phyloP scores from a whole-genome alignment of 2,329 filamentous ascomycete genomes.

The Pseudodiploospora longispora region DNA sequence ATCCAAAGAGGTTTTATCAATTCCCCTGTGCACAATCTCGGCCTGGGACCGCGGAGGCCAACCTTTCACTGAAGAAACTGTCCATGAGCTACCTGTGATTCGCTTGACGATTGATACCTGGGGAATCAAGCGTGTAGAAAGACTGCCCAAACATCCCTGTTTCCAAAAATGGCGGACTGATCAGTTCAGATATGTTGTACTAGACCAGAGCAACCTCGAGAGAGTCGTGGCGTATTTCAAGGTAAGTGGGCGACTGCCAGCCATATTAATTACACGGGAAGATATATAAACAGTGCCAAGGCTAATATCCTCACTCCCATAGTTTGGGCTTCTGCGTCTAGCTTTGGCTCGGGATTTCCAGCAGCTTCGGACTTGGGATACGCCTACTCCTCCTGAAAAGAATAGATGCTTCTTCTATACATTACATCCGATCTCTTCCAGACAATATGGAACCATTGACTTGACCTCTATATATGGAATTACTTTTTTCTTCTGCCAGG shows the following conservation, averaged over 20 bases:
- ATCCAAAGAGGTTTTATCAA: slow-evolving; percentile 6
- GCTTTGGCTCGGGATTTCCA: slow-evolving; percentile 4
- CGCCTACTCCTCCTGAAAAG: slow-evolving; percentile 8
- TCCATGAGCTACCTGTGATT: slow-evolving; percentile 3
- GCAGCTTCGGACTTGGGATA: slow-evolving; percentile 10
- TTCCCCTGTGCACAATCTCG: slow-evolving; percentile 4
- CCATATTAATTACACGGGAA: background rate
- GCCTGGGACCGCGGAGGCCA: slow-evolving; percentile 8
- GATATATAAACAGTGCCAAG: background rate
- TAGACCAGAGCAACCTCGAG: slow-evolving; percentile 1
- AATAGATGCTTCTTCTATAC: slow-evolving; percentile 7
- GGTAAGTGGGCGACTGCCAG: slow-evolving; percentile 2
- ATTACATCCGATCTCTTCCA: background rate
- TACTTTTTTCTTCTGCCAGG: slow-evolving; percentile 7
- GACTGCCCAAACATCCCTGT: slow-evolving; percentile 4
- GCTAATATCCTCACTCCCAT: background rate
- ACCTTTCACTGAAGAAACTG: slow-evolving; percentile 1
- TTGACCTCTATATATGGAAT: slow-evolving; percentile 3
- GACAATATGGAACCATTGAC: slow-evolving; percentile 9
- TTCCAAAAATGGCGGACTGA: slow-evolving; percentile 8
- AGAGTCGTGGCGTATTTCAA: slow-evolving; percentile 8
- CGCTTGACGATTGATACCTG: slow-evolving; percentile 11
- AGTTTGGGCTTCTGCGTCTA: slow-evolving; percentile 2
- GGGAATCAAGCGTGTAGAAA: slow-evolving; percentile 9
- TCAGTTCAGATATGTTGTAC: slow-evolving; percentile 4